Base-by-base conservation (phyloP, 2,329 filamentous ascomycete species). In the Orbilia quercus region DNA sequence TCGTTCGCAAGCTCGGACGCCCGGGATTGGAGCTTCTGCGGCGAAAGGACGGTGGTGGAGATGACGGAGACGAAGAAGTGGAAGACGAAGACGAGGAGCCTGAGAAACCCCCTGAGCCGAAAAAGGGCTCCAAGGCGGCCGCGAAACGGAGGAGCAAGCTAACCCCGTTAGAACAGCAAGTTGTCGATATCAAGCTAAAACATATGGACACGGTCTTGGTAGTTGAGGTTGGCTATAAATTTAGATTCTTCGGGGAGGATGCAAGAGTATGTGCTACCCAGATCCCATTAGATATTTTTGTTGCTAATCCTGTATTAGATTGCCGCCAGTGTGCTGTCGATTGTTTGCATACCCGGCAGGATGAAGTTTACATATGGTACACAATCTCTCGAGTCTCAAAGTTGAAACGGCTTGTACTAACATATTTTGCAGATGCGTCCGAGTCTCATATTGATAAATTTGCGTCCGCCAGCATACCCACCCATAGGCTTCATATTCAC, bases 141-240 rank as follows among this genome's bases (percentile, higher is more conserved):
- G 76, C 83, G 81, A 96, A 92, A 79, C 86, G 87, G 74, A 86
- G 81, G n/a, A 89, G 87, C 62, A 97, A 97, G 80, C 85, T 99
- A 72, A 99, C 95, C 0, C 95, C 95, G 0, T 90, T 99, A 88
- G 93, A 98, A 80, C 86, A 90, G 42, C 95, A 98, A 78, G 90
- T 96, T 67, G 85, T 99, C 4, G 93, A 96, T 16, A 96, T 99
- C 80, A 99, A 99, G 82, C 86, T 88, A 72, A 91, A 94, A 77
- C 89, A 98, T 79, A 85, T 92, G 82, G 95, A 98, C 79, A 95
- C 94, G 0, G 78, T 99, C 18, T 84, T 99, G 60, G 90, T 98
- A 11, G 89, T 98, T 58, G 94, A 99, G 80, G 95, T 98, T 7
- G 95, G 95, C 55, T 99, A 99, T 82, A 99, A 99, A 80, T 99